A percentile compares a stretch with the other conserved stretches of the same genome.
phyloP scores from a whole-genome alignment of 345 rosid species.

The Chamaenerion angustifolium region DNA sequence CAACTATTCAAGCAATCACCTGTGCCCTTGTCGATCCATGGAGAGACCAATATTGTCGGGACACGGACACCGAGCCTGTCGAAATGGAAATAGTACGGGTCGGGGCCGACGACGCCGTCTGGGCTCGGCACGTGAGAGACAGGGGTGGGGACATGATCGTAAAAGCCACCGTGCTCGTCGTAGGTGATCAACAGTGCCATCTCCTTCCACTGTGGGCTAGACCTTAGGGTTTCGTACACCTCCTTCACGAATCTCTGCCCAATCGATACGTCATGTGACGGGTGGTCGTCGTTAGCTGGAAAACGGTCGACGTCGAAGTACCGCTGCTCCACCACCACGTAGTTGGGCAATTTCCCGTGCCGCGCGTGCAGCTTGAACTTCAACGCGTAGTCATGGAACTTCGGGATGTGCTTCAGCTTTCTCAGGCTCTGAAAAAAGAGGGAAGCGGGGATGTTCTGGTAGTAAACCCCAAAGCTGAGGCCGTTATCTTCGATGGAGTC shows the following conservation, averaged over 20 bases:
- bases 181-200: slow-evolving; percentile 83
- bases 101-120: slow-evolving; percentile 83
- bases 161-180: slow-evolving; percentile 95
- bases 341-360: slow-evolving; percentile 66
- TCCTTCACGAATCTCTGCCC: slow-evolving; percentile 93
- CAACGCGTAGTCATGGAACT: slow-evolving; percentile 52
- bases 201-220: slow-evolving; percentile 97
- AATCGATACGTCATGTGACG: slow-evolving; percentile 78
- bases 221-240: slow-evolving; percentile 76
- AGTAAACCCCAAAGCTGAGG: slow-evolving; percentile 76
- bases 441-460: slow-evolving; percentile 94
- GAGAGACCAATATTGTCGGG: slow-evolving; percentile 69
- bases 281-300: slow-evolving; percentile 95
- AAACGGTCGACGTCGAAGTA: slow-evolving; percentile 50
- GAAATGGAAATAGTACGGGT: slow-evolving; percentile 81
- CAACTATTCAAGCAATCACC: slow-evolving; percentile 46
- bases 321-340: slow-evolving; percentile 79
- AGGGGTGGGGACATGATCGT: slow-evolving; percentile 91
- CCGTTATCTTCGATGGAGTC: slow-evolving; percentile 81
- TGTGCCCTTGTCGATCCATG: slow-evolving; percentile 89
- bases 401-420: slow-evolving; percentile 47
- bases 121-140: slow-evolving; percentile 70
- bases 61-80: slow-evolving; percentile 88
- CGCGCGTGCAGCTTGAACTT: slow-evolving; percentile 59
- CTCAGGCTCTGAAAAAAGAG: slow-evolving; percentile 65